Evolutionary conservation across 345 rosid species (phyloP).

Genomic region (Streptanthus diversifolius): DNA sequence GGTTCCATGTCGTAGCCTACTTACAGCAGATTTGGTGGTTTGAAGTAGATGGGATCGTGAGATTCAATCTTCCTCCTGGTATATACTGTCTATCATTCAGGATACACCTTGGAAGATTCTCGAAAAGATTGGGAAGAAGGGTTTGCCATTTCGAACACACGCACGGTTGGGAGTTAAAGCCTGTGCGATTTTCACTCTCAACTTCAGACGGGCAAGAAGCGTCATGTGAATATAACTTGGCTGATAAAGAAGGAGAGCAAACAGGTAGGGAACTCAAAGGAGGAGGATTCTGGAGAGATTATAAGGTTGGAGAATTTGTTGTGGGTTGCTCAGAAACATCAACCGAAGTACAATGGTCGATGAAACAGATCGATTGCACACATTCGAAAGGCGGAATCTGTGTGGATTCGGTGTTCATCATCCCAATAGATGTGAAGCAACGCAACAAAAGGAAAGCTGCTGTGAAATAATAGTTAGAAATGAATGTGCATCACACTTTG

Average conservation of each 20-base stretch:
- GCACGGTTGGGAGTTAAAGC: slow-evolving; percentile 87
- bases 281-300: slow-evolving; percentile 25
- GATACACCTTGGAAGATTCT: slow-evolving; percentile 76
- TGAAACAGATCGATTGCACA: slow-evolving; percentile 92
- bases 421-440: slow-evolving; percentile 58
- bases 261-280: slow-evolving; percentile 42
- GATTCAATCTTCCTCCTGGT: slow-evolving; percentile 76
- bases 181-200: slow-evolving; percentile 53
- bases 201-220: slow-evolving; percentile 70
- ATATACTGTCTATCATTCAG: slow-evolving; percentile 63
- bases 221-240: slow-evolving; percentile 49
- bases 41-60: slow-evolving; percentile 75
- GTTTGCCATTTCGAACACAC: slow-evolving; percentile 62
- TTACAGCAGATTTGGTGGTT: slow-evolving; percentile 67
- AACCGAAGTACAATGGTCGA: slow-evolving; percentile 62
- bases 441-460: slow-evolving; percentile 39
- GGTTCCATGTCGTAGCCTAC: neutral
- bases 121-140: slow-evolving; percentile 72
- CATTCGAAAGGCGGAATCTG: slow-evolving; percentile 93
- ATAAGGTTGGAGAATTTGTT: slow-evolving; percentile 73
- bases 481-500: neutral
- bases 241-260: slow-evolving; percentile 47
- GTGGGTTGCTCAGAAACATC: slow-evolving; percentile 55
- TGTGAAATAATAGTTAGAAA: neutral
- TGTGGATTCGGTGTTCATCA: slow-evolving; percentile 78